These are phyloP conservation scores for Daldinia caldariorum DNA, from an alignment of 495 filamentous ascomycete species.

Conservation along the genomic window DNA sequence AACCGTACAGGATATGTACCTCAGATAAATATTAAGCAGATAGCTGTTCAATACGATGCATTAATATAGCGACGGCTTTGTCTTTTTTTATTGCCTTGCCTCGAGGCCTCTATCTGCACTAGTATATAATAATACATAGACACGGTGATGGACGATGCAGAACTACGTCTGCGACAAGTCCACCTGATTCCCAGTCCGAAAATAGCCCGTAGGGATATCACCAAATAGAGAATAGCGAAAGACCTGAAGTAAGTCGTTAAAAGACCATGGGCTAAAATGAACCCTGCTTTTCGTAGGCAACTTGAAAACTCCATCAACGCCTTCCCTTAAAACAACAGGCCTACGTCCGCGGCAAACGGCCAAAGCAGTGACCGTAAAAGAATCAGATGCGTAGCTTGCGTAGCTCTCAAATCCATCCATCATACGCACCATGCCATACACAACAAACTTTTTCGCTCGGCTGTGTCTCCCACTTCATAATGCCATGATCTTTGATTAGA, in stretches of 20 bases:
- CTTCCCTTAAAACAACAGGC: constrained; percentile 19
- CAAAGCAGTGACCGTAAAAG: constrained; percentile 27
- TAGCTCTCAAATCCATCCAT: constrained; percentile 16
- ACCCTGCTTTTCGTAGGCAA: constrained; percentile 34
- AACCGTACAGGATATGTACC: neutral
- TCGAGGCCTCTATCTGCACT: constrained; percentile 47
- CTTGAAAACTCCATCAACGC: constrained; percentile 32
- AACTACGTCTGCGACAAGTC: constrained; percentile 13
- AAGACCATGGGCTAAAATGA: neutral
- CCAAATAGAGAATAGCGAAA: constrained; percentile 32
- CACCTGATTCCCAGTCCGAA: constrained; percentile 27
- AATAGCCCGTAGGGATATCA: constrained; percentile 42
- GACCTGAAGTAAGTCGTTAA: constrained; percentile 19
- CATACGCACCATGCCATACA: constrained; percentile 38
- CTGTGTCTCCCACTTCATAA: constrained; percentile 26
- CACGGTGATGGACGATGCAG: constrained; percentile 17
- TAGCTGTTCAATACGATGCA: constrained; percentile 13
- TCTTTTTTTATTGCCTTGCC: constrained; percentile 37
- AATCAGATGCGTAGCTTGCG: constrained; percentile 25
- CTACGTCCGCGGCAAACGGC: constrained; percentile 22
- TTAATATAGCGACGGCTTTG: constrained; percentile 37
- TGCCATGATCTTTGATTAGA: constrained; percentile 17
- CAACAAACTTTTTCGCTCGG: constrained; percentile 23
- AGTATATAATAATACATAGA: constrained; percentile 46
- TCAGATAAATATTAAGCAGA: neutral